Evolutionary conservation across 495 filamentous ascomycete species (phyloP), one percentile per base, ranked within the genome.

Genomic region (Apodospora peruviana): DNA sequence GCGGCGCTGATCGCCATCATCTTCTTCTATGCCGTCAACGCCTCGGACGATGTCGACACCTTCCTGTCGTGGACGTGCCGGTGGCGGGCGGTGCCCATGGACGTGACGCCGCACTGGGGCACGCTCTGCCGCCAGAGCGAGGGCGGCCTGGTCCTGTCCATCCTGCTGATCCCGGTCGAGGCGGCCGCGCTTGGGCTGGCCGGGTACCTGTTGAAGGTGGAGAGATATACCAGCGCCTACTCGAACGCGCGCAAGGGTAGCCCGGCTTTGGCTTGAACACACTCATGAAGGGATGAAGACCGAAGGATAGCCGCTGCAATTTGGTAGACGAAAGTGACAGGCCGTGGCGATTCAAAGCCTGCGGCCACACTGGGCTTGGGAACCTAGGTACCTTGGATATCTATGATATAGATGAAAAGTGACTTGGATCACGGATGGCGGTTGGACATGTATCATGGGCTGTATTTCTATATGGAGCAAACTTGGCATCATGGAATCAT

Each of bases 41-140:
- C 69, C 20, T 78, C 75, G 2, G 56, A 56, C 35, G 64, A 58
- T 5, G 59, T 64, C 45, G 70, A 72, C 54, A 74, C 74, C 34
- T 57, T 79, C 23, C 54, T 78, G 56, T 75, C 71, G 59, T 81
- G 77, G 77, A 72, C 68, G 21, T 81, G 77, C 62, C 74, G 73
- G 42, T 81, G 76, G 76, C 55, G 54, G 4, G 50, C 58, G 34
- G 53, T 77, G 22, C 55, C 56, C 50, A 79, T 79, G 76, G 42
- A 41, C 17, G 39, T 61, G 32, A 52, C 64, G 55, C 77, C 77
- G 37, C 62, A 73, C 52, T 81, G 72, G 62, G 63, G 57, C 7
- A 67, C 66, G 1, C 56, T 81, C 23, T 81, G 77, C 60, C 61
- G 53, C 34, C 71, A 79, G 66, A 73, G 69, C 62, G 62, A 68